Evolutionary conservation across 495 filamentous ascomycete genomes (phyloP).

Genomic region (Podospora bellae-mahoneyi): DNA sequence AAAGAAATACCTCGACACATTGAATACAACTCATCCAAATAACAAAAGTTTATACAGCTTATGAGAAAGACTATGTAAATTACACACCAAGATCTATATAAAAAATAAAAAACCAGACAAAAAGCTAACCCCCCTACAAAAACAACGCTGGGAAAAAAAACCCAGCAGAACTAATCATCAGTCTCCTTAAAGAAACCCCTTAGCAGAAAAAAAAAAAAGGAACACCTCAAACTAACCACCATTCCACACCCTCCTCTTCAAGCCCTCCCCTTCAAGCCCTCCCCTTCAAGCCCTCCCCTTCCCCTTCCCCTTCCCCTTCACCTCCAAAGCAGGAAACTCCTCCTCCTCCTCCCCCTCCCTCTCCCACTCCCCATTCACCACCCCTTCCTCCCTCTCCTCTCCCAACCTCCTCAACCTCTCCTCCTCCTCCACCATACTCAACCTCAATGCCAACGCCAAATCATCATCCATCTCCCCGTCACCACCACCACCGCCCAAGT

Average conservation of each 20-base stretch:
- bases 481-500: slow-evolving; percentile 26
- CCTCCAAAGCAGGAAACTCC: slow-evolving; percentile 56
- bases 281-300: no score
- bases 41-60: no score
- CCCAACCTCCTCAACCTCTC: slow-evolving; percentile 26
- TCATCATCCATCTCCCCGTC: slow-evolving; percentile 54
- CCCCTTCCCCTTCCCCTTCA: slow-evolving; percentile 40
- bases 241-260: neutral
- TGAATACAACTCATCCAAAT: no score
- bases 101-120: neutral
- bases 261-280: slow-evolving; percentile 41
- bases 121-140: neutral
- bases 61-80: no score
- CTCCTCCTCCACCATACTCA: slow-evolving; percentile 82
- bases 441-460: slow-evolving; percentile 75
- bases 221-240: neutral
- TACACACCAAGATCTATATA: neutral
- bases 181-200: neutral
- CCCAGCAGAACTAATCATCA: neutral
- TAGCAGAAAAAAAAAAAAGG: neutral
- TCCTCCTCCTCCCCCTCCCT: slow-evolving; percentile 37
- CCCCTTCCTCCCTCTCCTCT: slow-evolving; percentile 19
- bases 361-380: slow-evolving; percentile 21
- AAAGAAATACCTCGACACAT: no score
- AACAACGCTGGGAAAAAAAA: neutral